phyloP scores from a whole-genome alignment of 495 filamentous ascomycete genomes.

The Cairneyella variabilis region DNA sequence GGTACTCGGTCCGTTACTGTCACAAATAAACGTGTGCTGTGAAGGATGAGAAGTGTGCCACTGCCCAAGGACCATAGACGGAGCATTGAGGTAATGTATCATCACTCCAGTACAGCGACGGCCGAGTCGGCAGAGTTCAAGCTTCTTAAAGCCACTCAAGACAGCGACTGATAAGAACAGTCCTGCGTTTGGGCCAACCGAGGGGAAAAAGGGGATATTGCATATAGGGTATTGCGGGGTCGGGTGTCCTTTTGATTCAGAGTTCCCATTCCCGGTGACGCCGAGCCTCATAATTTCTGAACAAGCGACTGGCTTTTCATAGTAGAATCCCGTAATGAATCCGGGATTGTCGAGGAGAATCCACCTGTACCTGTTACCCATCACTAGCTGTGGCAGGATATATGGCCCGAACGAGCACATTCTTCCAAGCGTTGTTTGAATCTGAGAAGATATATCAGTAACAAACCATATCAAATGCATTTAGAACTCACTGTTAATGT shows the following conservation, averaged over 20 bases:
- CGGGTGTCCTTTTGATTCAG: background rate
- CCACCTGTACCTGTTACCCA: constrained; percentile 5
- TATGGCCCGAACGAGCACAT: constrained; percentile 4
- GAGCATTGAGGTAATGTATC: constrained; percentile 5
- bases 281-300: constrained; percentile 7
- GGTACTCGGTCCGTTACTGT: background rate
- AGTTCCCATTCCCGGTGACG: background rate
- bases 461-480: background rate
- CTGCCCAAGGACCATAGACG: constrained; percentile 8
- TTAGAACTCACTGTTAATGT: constrained; percentile 1
- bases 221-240: background rate
- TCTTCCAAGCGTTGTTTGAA: constrained; percentile 17
- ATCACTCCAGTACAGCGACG: constrained; percentile 9
- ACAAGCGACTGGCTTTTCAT: background rate
- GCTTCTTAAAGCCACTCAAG: constrained; percentile 2
- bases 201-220: background rate
- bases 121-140: constrained; percentile 4
- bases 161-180: constrained; percentile 14
- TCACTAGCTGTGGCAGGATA: constrained; percentile 1
- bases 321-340: constrained; percentile 13
- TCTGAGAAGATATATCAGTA: constrained; percentile 8
- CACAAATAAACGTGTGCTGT: constrained; percentile 7
- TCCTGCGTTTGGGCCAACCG: background rate
- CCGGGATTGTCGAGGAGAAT: constrained; percentile 8
- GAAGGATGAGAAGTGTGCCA: constrained; percentile 8